Base-by-base conservation (phyloP, 192 early-diverging fungal species). In the Coemansia sp. region DNA sequence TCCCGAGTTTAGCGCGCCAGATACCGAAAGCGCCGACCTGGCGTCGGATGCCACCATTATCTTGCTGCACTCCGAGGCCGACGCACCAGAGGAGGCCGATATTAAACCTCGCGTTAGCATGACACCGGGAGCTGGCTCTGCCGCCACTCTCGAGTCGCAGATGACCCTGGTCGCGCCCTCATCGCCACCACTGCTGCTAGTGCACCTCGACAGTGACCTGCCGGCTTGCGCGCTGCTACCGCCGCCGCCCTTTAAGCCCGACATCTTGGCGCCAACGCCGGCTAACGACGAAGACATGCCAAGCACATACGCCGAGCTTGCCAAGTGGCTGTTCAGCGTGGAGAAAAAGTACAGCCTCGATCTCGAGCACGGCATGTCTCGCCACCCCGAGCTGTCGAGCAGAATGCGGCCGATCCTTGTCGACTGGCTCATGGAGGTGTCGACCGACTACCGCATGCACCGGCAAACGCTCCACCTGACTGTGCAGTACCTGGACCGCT, bases 341-440 rank as follows among this genome's bases (percentile, higher is more conserved):
- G 79, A 81, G 69, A 42, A 47, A 35, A 59, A 72, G 49, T 67
- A 71, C 56, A 59, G 49, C n/a, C 20, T 53, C 4, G 70, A 63
- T 27, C 65, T 76, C 8, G 65, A 64, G 20, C 19, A 20, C 14
- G 78, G 78, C 14, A 62, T 82, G 47, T 24, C 59, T n/a, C 59
- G 75, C 24, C 85, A 86, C 36, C 68, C 79, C 24, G 73, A 76
- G 62, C 75, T 86, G 53, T 76, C 78, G 9, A 64, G 45, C 3
- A 56, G 75, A 41, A 84, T 86, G 82, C 82, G 85, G 45, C 82
- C 85, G 12, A 84, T 86, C 54, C 73, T 86, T 11, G 73, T 86
- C 3, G 85, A 86, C 64, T 86, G 85, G 85, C 74, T 86, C 45
- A 68, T 81, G 64, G 85, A 86, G 65, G 82, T 84, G 6, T 77